Conservation (phyloP, 176 grass and related monocot species). For the Dendrocalamus sinicus region DNA sequence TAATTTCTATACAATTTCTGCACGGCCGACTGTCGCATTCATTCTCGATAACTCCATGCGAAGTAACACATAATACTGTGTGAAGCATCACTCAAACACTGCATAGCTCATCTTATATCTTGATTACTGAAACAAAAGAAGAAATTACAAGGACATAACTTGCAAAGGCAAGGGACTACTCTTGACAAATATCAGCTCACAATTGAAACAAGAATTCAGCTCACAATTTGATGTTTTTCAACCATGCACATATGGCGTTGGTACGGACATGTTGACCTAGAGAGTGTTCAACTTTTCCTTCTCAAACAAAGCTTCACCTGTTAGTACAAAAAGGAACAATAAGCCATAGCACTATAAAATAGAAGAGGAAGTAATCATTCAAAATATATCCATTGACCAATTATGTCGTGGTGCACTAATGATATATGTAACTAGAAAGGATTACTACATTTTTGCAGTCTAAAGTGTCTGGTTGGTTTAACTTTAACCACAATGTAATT, state of each 20-base stretch:
- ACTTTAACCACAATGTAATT: slow-evolving; percentile 4
- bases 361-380: slow-evolving; percentile 18
- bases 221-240: too few relatives aligned
- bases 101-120: too few relatives aligned
- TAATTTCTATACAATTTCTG: too few relatives aligned
- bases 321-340: not conserved
- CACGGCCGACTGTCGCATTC: too few relatives aligned
- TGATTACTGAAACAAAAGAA: too few relatives aligned
- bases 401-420: not conserved
- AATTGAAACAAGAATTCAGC: too few relatives aligned
- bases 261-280: slow-evolving; percentile 86
- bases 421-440: slow-evolving; percentile 10
- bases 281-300: slow-evolving; percentile 77
- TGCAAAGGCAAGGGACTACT: too few relatives aligned
- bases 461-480: not conserved
- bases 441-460: slow-evolving; percentile 4
- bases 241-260: slow-evolving; percentile 65
- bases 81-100: too few relatives aligned
- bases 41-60: too few relatives aligned
- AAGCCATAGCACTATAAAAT: slow-evolving; percentile 22
- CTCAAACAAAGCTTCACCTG: slow-evolving; percentile 39
- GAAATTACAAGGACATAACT: too few relatives aligned
- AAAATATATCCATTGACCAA: not conserved
- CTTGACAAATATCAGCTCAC: too few relatives aligned
- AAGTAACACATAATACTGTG: too few relatives aligned